These are phyloP conservation scores for Cytospora piceae DNA, from an alignment of 2,329 filamentous ascomycete species.

Conservation along the genomic window DNA sequence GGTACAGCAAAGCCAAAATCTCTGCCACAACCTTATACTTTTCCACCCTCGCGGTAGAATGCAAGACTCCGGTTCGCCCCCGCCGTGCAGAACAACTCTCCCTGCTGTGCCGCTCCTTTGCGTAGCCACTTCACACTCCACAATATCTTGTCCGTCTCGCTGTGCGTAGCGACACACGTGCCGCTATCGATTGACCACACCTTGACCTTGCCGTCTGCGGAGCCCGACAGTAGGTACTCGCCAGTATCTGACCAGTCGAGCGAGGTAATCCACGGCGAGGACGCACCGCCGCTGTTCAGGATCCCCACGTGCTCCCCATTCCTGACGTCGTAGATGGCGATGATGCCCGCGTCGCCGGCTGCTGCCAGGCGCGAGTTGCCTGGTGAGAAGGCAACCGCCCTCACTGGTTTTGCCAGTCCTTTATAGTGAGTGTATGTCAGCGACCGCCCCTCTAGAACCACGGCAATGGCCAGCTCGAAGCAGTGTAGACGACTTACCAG, in stretches of 20 bases:
- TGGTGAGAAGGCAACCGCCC: constrained; percentile 86
- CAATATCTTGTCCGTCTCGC: constrained; percentile 81
- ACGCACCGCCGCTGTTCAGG: constrained; percentile 59
- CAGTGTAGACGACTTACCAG: constrained; percentile 55
- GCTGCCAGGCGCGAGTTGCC: constrained; percentile 83
- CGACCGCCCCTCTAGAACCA: neutral
- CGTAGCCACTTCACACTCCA: constrained; percentile 87
- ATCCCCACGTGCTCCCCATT: constrained; percentile 93
- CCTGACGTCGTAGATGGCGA: constrained; percentile 88
- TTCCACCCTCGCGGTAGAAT: constrained; percentile 77
- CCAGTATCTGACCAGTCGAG: constrained; percentile 93
- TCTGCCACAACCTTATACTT: neutral
- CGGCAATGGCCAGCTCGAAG: neutral
- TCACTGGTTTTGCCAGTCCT: constrained; percentile 86
- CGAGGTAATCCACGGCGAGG: constrained; percentile 88
- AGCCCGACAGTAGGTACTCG: constrained; percentile 85
- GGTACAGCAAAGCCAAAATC: neutral
- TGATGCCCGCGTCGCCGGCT: constrained; percentile 84
- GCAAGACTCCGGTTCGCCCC: constrained; percentile 76
- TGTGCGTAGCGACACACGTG: constrained; percentile 89
- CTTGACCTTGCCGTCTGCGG: constrained; percentile 92
- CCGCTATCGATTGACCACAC: constrained; percentile 90
- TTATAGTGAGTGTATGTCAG: neutral
- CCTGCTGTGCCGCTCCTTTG: constrained; percentile 62
- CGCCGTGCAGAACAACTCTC: constrained; percentile 76